Evolutionary conservation across 306 rosid species (phyloP), one percentile per base, ranked within the genome.

Genomic region (Vigna mungo): DNA sequence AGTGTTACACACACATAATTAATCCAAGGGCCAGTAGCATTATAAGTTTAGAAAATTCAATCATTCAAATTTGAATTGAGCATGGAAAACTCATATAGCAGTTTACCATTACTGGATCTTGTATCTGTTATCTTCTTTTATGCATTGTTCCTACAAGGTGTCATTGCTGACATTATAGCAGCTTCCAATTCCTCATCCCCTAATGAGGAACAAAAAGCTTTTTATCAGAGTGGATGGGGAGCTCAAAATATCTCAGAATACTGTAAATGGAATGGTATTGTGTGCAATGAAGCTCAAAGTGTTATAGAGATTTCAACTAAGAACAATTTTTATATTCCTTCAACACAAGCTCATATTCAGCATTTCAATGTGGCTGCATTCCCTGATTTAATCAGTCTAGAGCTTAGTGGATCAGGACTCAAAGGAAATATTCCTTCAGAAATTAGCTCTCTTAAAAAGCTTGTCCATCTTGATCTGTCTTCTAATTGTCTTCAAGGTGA

Each of bases 221-320:
- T 74, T 14, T 30, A 1, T 2, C 54, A 17, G 5, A 56, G 70
- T 10, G 1, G 1, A 49, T 74, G 71, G 78, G 32, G 60, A 21
- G 55, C 49, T 11, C 4, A 4, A 44, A 44, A 60, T 7, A 74
- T 74, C 48, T 46, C 48, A 60, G 9, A 60, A 12, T 36, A 27
- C 46, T 74, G 78, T 30, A 30, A 46, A 1, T 74, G 78, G 78
- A 32, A 11, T n/a, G 70, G 78, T 6, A 46, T 74, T 27, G 47
- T 44, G 14, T 74, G 78, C 3, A 61, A 74, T 46, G 53, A 20
- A 18, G 72, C 14, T 41, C 58, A 65, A 44, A 58, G 78, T 10
- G 20, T 58, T 6, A 59, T 18, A 23, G 13, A 58, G 58, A 74
- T 74, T 58, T 74, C 68, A 49, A 75, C 71, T 8, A 25, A 12